Evolutionary conservation across 305 asterid genomes (phyloP).

Genomic region (Fraxinus sp.): DNA sequence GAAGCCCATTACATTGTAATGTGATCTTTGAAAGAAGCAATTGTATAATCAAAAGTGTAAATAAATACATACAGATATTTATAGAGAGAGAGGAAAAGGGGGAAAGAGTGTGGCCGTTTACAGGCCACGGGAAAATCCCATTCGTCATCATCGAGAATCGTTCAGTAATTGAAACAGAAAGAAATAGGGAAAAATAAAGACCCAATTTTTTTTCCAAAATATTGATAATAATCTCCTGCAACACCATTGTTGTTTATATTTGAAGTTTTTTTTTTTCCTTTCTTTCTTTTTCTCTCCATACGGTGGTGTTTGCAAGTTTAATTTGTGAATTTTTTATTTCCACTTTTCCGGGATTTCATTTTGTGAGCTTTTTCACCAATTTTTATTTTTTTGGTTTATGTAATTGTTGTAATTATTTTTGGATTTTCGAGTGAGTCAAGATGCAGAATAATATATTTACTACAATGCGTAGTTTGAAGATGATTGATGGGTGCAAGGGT

Average conservation of each 20-base stretch:
- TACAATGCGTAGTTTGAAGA: constrained; percentile 74
- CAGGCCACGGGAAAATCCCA: constrained; percentile 40
- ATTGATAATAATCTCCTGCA: constrained; percentile 28
- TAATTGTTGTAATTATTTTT: background rate
- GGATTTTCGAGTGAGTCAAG: constrained; percentile 34
- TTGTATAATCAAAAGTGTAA: constrained; percentile 24
- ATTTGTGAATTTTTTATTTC: background rate
- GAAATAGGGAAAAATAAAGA: constrained; percentile 4
- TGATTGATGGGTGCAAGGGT: constrained; percentile 77
- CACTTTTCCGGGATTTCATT: background rate
- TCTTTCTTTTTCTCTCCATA: background rate
- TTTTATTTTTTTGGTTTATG: background rate
- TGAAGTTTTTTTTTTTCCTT: background rate
- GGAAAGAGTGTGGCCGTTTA: constrained; percentile 43
- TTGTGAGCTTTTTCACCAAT: background rate
- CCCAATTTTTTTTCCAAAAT: background rate
- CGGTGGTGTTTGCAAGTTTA: constrained; percentile 47
- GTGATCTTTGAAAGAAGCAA: constrained; percentile 1
- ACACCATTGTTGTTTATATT: constrained; percentile 28
- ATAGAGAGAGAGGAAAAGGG: constrained; percentile 13
- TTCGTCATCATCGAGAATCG: constrained; percentile 7
- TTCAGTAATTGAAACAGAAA: background rate
- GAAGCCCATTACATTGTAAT: background rate
- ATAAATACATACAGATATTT: constrained; percentile 15
- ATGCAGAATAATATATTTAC: constrained; percentile 74